Conservation (phyloP, 192 early-diverging fungal species). For the Rhizophagus prolifer region DNA sequence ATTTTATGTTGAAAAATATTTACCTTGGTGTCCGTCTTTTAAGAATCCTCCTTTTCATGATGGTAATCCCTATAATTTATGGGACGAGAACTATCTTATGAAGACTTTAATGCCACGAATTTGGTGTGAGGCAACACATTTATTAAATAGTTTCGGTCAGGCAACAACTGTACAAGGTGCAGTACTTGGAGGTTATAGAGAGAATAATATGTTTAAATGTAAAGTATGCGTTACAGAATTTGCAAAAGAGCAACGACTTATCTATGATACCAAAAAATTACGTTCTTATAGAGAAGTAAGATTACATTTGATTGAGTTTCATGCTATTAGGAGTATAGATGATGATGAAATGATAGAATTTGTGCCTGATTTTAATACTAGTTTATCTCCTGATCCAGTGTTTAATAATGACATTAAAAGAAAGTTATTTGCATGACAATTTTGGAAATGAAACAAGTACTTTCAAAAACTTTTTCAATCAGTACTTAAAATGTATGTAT, state of each 20-base stretch:
- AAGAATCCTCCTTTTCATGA: slow-evolving; percentile 16
- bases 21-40: slow-evolving; percentile 7
- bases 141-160: background rate
- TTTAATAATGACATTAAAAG: background rate
- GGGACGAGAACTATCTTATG: background rate
- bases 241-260: background rate
- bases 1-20: background rate
- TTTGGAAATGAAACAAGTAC: background rate
- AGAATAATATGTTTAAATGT: slow-evolving; percentile 4
- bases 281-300: slow-evolving; percentile 1
- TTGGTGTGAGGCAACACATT: background rate
- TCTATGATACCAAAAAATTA: background rate
- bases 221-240: background rate
- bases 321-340: background rate
- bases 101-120: slow-evolving; percentile 10
- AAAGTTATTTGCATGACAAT: background rate
- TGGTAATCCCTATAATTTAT: background rate
- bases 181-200: background rate
- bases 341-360: slow-evolving; percentile 2
- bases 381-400: background rate
- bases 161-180: slow-evolving; percentile 1
- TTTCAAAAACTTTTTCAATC: no score
- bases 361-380: background rate
- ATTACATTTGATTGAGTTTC: background rate
- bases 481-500: no score